Evolutionary conservation across 768 basidiomycete genomes (phyloP), one percentile per base, ranked within the genome.

Genomic region (Agaricus subrufescens): DNA sequence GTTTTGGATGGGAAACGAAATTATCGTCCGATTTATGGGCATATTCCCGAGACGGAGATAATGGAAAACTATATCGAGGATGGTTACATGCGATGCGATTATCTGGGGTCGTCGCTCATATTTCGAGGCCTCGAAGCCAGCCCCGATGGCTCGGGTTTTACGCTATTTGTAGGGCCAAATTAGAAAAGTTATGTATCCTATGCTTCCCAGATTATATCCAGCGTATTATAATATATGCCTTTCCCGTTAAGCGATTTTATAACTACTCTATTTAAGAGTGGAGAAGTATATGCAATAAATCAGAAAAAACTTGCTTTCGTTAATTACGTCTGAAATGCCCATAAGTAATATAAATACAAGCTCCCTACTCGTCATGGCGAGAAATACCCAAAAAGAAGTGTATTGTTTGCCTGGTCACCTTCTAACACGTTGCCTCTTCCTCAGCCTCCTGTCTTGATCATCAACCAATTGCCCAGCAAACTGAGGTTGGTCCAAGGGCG

Each of bases 41-140:
- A 6, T 39, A 23, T 26, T 23, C 15, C 19, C 23, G 19, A 34
- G 34, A 34, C 47, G 12, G 47, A 26, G 2, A 42, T 42, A 5
- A 14, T 30, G 11, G 54, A 56, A 29, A 46, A 56, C 27, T 37
- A 11, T 29, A 46, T 46, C 15, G 34, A 53, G n/a, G 54, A 56
- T 4, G 54, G 54, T 23, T 26, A 42, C 12, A 56, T 56, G 46
- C 38, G 46, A 4, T 49, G 54, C 25, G 47, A 56, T 44, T 56
- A 56, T 56, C 19, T 56, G 15, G 54, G 54, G 3, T 40, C 54
- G 3, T 46, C 48, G n/a, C n/a, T 48, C 12, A 34, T 56, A 9
- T 56, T 56, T 31, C 40, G 54, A 19, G 54, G 54, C 3, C 29
- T 56, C n/a, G 47, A 45, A 29, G 15, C 31, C 1, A 49, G 39